Conservation (phyloP, 768 basidiomycete genomes). For the Podaxis pistillaris region DNA sequence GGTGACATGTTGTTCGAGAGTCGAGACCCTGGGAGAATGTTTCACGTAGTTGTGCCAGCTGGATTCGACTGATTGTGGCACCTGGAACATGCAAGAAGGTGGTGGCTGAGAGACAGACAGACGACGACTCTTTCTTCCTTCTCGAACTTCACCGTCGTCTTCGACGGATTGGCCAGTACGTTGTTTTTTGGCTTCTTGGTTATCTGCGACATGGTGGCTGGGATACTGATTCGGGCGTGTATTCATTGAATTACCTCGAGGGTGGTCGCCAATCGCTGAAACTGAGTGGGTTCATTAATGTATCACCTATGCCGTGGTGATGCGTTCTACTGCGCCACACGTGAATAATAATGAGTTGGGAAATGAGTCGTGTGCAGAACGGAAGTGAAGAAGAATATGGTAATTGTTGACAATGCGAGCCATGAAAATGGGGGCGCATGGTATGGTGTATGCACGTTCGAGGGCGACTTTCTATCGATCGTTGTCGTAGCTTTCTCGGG, state of each 20-base stretch:
- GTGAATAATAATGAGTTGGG: background rate
- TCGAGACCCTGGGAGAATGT: background rate
- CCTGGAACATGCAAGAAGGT: background rate
- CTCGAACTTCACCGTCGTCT: background rate
- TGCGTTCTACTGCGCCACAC: background rate
- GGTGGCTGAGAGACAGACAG: background rate
- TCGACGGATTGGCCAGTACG: background rate
- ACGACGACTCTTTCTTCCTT: background rate
- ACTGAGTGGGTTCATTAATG: background rate
- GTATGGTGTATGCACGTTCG: background rate
- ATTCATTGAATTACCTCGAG: background rate
- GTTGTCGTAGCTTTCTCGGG: background rate
- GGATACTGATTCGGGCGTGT: background rate
- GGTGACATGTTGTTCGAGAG: background rate
- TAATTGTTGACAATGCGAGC: background rate
- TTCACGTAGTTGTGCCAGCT: background rate
- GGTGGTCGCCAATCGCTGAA: background rate
- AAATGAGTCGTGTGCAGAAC: background rate
- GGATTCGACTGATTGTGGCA: background rate
- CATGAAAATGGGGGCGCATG: background rate
- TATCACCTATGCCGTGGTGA: background rate
- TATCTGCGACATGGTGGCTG: background rate
- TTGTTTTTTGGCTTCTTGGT: background rate
- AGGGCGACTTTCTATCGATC: conserved; percentile 3
- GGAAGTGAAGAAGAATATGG: background rate